Percentiles rank a stretch among this genome's conserved stretches.
Evolutionary conservation across 495 filamentous ascomycete species (phyloP).

Genomic region (Penicillium taxi): DNA sequence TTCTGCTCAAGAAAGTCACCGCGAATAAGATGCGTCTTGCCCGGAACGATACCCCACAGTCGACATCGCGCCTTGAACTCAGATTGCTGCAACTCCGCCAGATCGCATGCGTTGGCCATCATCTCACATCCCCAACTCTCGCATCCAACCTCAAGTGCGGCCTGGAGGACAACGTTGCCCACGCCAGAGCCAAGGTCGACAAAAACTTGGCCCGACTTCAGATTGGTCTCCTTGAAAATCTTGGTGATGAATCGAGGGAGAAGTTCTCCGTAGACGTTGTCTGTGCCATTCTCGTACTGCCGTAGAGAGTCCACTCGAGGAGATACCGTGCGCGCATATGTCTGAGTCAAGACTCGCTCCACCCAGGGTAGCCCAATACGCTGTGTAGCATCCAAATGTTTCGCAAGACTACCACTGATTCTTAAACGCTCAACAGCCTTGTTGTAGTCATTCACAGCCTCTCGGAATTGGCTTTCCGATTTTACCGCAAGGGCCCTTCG

Average conservation of each 20-base stretch:
- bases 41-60: conserved; percentile 79
- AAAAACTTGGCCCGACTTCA: conserved; percentile 76
- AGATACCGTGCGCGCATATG: conserved; percentile 86
- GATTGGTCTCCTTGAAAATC: conserved; percentile 67
- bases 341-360: conserved; percentile 75
- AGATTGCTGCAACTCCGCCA: conserved; percentile 76
- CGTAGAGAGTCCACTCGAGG: conserved; percentile 73
- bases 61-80: conserved; percentile 79
- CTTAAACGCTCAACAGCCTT: conserved; percentile 50
- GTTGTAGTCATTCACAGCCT: conserved; percentile 71
- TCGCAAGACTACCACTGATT: conserved; percentile 57
- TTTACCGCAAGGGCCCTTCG: conserved; percentile 56
- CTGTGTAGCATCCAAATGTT: conserved; percentile 57
- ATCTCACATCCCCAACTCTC: conserved; percentile 96
- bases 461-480: conserved; percentile 59
- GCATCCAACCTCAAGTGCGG: conserved; percentile 85
- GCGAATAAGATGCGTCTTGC: conserved; percentile 67
- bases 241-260: conserved; percentile 72
- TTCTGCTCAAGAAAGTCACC: conserved; percentile 78
- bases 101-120: conserved; percentile 77
- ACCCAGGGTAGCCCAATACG: conserved; percentile 61
- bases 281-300: conserved; percentile 76
- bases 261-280: conserved; percentile 92
- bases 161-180: conserved; percentile 90
- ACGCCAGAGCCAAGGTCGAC: conserved; percentile 93